phyloP scores from a whole-genome alignment of 225 moss, liverwort and hornwort species.

The Climacium dendroides region DNA sequence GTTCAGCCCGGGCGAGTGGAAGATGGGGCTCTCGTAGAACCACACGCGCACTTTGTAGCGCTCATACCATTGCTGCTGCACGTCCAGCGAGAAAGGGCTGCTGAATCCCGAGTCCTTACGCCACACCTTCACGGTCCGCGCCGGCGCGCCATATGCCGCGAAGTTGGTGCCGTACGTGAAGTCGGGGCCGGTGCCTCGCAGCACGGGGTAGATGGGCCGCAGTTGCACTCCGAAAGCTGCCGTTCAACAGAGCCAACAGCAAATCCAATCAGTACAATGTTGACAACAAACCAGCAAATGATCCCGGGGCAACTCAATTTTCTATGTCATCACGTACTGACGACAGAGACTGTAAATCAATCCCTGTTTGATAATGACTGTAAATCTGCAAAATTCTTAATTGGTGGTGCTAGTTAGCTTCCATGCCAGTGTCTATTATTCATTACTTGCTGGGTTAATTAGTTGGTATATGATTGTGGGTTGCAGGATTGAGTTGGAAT shows the following conservation, averaged over 20 bases:
- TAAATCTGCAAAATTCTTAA: no score
- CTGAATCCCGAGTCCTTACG: not conserved
- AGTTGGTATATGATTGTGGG: no score
- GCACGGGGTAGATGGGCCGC: slow-evolving; percentile 12
- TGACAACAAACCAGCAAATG: no score
- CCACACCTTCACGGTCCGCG: not conserved
- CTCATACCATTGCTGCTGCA: slow-evolving; percentile 26
- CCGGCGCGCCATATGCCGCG: slow-evolving; percentile 11
- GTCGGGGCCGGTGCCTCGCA: not conserved
- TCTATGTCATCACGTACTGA: no score
- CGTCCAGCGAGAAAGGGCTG: slow-evolving; percentile 27
- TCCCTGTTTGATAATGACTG: not conserved
- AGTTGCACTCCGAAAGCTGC: slow-evolving; percentile 13
- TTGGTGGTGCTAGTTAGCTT: no score
- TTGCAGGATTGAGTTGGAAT: not conserved
- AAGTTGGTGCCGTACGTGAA: slow-evolving; percentile 24
- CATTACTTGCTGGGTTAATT: no score
- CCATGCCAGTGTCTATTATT: no score
- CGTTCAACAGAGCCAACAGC: not conserved
- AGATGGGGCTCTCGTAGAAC: not conserved
- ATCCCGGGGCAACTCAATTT: not conserved
- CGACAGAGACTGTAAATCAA: not conserved
- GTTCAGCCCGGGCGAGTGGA: not conserved
- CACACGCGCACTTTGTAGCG: slow-evolving; percentile 12
- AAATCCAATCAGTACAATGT: not conserved